A percentile compares a stretch with the other conserved stretches of the same genome.
Conservation (phyloP, 495 filamentous ascomycete species). For the Alectoria sarmentosa region DNA sequence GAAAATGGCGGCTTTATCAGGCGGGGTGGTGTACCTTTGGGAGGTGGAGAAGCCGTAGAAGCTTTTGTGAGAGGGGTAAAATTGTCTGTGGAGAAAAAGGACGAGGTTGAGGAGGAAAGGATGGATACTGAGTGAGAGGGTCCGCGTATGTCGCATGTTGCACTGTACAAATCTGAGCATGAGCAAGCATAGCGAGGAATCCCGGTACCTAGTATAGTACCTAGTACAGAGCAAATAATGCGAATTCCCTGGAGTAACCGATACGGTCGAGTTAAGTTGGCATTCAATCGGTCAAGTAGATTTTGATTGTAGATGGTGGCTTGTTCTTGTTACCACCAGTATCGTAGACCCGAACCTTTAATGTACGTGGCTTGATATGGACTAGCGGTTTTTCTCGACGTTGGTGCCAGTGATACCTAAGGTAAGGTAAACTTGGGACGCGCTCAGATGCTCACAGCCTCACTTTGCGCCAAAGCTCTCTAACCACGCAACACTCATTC, state of each 20-base stretch:
- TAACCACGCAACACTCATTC: neutral
- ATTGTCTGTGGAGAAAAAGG: constrained; percentile 59
- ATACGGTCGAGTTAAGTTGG: too few relatives aligned
- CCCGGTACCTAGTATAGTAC: too few relatives aligned
- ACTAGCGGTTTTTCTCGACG: neutral
- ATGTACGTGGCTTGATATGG: neutral
- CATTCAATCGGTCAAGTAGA: too few relatives aligned
- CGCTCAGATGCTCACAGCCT: neutral
- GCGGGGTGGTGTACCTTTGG: constrained; percentile 67
- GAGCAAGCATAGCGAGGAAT: neutral
- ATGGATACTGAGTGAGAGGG: constrained; percentile 44
- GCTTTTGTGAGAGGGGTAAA: constrained; percentile 85
- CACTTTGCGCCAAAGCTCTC: constrained; percentile 13
- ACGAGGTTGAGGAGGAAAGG: constrained; percentile 31
- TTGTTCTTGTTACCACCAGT: too few relatives aligned
- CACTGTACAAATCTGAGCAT: neutral
- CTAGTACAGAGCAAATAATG: neutral
- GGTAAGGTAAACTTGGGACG: neutral
- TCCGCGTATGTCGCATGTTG: neutral
- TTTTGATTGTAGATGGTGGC: too few relatives aligned
- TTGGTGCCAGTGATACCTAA: too few relatives aligned
- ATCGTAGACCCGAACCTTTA: neutral
- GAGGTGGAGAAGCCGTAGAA: constrained; percentile 81
- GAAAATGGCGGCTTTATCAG: constrained; percentile 74
- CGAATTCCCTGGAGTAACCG: neutral